Evolutionary conservation across 2,329 filamentous ascomycete genomes (phyloP), one percentile per base, ranked within the genome.

Genomic region (Penicillium aurantiogriseum): DNA sequence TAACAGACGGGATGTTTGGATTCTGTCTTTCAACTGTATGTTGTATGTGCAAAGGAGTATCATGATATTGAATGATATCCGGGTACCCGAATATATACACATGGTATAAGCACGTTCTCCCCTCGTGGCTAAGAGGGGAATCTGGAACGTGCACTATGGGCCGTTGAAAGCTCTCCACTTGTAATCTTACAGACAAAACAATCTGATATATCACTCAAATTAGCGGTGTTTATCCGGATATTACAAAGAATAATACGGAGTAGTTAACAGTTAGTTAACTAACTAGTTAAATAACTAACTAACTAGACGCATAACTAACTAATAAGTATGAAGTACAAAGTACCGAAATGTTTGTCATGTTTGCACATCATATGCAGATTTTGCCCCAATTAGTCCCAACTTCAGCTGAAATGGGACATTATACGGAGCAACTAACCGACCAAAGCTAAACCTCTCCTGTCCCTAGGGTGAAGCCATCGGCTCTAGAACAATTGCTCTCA

Each of bases 151-250:
- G 61, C 61, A 9, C 39, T 40, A 51, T 45, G 54, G 54, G 53
- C 61, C 56, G 59, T 62, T 63, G 10, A 29, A 19, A 39, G 36
- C 46, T 47, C 54, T 59, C 56, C 59, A 59, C 61, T 56, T 36
- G 46, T 43, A 35, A 43, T 43, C 38, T 51, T 21, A 19, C 17
- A 2, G 29, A 17, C 13, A 8, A 35, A 38, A 38, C 46, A 27
- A 27, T 48, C 46, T 25, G 33, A n/a, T 13, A 40, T 21, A 39
- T 21, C 35, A 4, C 35, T 38, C 35, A 36, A 36, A 36, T 9
- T 17, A 8, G 35, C n/a, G 35, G 2, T n/a, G 15, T 36, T n/a
- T 9, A 11, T n/a, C 17, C 17, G 35, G 7, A n/a, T 3, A 35
- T 31, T 31, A 31, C 10, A 31, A 31, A 5, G 9, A 11, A 31